Conservation (phyloP, 768 basidiomycete genomes). For the Russula sp. region DNA sequence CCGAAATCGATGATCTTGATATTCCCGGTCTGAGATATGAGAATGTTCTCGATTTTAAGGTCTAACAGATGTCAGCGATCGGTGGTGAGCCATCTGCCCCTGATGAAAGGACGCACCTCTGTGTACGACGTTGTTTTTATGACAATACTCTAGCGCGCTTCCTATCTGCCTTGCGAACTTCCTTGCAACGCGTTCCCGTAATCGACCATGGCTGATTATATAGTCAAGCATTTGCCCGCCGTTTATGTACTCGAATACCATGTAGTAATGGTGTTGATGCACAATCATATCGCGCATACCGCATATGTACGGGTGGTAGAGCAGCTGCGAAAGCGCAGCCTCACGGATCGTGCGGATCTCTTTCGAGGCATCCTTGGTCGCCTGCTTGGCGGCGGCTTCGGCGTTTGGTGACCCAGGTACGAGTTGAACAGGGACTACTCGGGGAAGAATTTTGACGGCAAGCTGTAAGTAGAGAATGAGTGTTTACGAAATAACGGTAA, state of each 20-base stretch:
- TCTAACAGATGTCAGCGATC: slow-evolving; percentile 43
- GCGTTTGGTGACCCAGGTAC: slow-evolving; percentile 48
- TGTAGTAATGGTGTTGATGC: slow-evolving; percentile 98
- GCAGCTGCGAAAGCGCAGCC: slow-evolving; percentile 89
- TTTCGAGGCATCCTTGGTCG: slow-evolving; percentile 87
- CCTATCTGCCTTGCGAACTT: slow-evolving; percentile 99
- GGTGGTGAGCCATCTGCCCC: slow-evolving; percentile 2
- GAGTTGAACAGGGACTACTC: slow-evolving; percentile 61
- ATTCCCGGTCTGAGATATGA: slow-evolving; percentile 97
- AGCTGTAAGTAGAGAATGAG: slow-evolving; percentile 49
- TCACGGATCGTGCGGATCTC: slow-evolving; percentile 95
- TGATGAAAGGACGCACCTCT: slow-evolving; percentile 52
- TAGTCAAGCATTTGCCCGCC: slow-evolving; percentile 99
- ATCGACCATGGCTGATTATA: slow-evolving; percentile 95
- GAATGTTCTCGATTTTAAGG: slow-evolving; percentile 99
- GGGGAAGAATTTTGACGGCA: slow-evolving; percentile 98
- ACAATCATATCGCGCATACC: slow-evolving; percentile 99
- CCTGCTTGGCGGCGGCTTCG: slow-evolving; percentile 71
- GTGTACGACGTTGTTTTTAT: slow-evolving; percentile 96
- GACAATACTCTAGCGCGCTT: slow-evolving; percentile 94
- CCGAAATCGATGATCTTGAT: slow-evolving; percentile 99
- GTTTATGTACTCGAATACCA: slow-evolving; percentile 98
- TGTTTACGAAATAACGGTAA: neutral
- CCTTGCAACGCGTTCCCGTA: slow-evolving; percentile 91
- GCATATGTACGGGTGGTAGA: slow-evolving; percentile 98